These are phyloP conservation scores for Globisporangium uncinulatum DNA, from an alignment of 352 stramenopile species.

Conservation along the genomic window DNA sequence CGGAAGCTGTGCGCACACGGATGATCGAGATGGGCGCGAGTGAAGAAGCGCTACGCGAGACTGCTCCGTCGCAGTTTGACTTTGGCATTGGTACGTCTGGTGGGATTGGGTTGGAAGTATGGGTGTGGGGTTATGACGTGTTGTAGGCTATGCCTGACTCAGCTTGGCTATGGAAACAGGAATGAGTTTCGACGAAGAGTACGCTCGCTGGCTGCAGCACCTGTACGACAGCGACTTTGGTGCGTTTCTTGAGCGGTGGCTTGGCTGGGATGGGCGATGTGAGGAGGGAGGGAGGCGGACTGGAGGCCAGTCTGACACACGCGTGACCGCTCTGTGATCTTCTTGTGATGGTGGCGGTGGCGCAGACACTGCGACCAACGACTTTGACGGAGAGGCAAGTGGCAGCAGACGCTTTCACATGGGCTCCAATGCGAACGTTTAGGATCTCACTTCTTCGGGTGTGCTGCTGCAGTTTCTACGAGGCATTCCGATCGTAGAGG, in stretches of 20 bases:
- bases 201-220: slow-evolving; percentile 82
- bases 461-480: slow-evolving; percentile 13
- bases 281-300: neutral
- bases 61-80: slow-evolving; percentile 58
- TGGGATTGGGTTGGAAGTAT: neutral
- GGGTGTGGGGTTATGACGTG: neutral
- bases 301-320: neutral
- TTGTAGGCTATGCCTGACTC: neutral
- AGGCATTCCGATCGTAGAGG: slow-evolving; percentile 19
- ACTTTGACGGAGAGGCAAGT: slow-evolving; percentile 47
- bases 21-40: slow-evolving; percentile 64
- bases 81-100: slow-evolving; percentile 28
- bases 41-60: slow-evolving; percentile 66
- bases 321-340: neutral
- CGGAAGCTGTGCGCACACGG: slow-evolving; percentile 48
- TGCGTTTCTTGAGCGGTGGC: slow-evolving; percentile 19
- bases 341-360: slow-evolving; percentile 3
- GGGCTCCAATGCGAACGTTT: neutral
- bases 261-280: neutral
- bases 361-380: slow-evolving; percentile 36
- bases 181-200: slow-evolving; percentile 84
- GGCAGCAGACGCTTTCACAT: slow-evolving; percentile 3
- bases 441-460: neutral
- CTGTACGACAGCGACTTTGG: slow-evolving; percentile 82
- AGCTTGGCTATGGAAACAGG: slow-evolving; percentile 6